These are phyloP conservation scores for Penicillium hordei DNA, from an alignment of 2,329 filamentous ascomycete species.

Conservation along the genomic window DNA sequence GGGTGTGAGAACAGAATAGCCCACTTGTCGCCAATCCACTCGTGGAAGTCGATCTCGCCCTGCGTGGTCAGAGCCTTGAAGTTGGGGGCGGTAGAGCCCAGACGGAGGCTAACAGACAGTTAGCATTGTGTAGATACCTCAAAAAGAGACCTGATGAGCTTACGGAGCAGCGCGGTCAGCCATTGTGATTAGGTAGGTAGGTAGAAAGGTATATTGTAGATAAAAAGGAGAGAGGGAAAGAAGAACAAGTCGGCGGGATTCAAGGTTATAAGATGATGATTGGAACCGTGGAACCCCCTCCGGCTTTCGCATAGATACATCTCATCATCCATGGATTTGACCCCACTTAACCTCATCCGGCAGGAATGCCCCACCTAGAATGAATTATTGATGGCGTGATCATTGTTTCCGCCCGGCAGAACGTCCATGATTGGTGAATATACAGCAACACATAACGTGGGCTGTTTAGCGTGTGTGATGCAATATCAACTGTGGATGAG, in stretches of 20 bases:
- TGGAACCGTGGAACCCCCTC: constrained; percentile 7
- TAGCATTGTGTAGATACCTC: constrained; percentile 4
- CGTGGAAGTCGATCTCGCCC: constrained; percentile 68
- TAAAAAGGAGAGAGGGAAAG: constrained; percentile 4
- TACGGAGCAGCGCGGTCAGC: constrained; percentile 47
- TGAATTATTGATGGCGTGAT: constrained; percentile 28
- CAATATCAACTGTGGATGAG: constrained; percentile 6
- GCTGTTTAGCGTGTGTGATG: constrained; percentile 25
- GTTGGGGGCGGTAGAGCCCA: constrained; percentile 66
- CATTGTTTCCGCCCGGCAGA: constrained; percentile 31
- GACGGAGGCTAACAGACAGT: constrained; percentile 52
- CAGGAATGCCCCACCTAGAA: neutral
- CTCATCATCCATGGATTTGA: constrained; percentile 20
- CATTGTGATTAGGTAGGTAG: constrained; percentile 35
- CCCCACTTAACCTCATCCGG: neutral
- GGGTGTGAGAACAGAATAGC: constrained; percentile 71
- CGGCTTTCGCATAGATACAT: constrained; percentile 12
- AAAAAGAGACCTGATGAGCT: constrained; percentile 18
- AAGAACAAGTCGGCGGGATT: neutral
- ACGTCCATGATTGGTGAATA: constrained; percentile 28
- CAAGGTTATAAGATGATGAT: neutral
- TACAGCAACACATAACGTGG: constrained; percentile 13
- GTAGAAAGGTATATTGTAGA: neutral
- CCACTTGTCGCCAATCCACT: constrained; percentile 70
- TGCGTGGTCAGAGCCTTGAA: constrained; percentile 68